Conservation (phyloP, 2,329 filamentous ascomycete species). For the Sporothrix dimorphospora region DNA sequence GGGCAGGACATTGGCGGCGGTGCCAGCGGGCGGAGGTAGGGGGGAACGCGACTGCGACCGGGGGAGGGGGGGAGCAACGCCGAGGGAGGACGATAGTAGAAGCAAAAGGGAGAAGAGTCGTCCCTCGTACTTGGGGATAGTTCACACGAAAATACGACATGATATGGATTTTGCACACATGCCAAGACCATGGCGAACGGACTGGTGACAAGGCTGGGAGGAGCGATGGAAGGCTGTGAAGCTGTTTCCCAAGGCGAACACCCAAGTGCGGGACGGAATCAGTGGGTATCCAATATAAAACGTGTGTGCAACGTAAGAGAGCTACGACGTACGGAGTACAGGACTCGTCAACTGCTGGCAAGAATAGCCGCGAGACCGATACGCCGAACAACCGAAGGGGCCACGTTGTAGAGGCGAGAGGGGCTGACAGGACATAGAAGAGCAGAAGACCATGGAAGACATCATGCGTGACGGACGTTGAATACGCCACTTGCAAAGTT, state of each 20-base stretch:
- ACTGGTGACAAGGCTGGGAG: not conserved
- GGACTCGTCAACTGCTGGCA: not conserved
- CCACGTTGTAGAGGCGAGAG: not conserved
- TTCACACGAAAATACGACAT: not conserved
- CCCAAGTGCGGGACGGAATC: too few relatives aligned
- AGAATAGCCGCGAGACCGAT: not conserved
- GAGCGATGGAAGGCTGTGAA: not conserved
- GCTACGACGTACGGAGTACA: too few relatives aligned
- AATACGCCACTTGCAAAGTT: not conserved
- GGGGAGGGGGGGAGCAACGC: not conserved
- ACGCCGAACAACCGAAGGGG: not conserved
- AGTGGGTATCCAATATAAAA: not conserved
- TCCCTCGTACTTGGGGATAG: not conserved
- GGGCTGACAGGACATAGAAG: too few relatives aligned
- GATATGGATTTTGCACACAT: conserved; percentile 5
- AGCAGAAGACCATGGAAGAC: not conserved
- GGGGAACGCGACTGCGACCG: not conserved
- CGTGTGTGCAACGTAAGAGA: not conserved
- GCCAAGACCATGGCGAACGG: not conserved
- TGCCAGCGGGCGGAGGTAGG: conserved; percentile 11
- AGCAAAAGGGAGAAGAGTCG: too few relatives aligned
- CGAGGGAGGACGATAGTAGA: conserved; percentile 45
- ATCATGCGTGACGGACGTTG: not conserved
- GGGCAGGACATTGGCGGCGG: conserved; percentile 78
- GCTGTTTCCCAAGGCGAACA: not conserved